A percentile compares a stretch with the other conserved stretches of the same genome.
Evolutionary conservation across 257 asterid genomes (phyloP).

Genomic region (Rehmannia glutinosa): DNA sequence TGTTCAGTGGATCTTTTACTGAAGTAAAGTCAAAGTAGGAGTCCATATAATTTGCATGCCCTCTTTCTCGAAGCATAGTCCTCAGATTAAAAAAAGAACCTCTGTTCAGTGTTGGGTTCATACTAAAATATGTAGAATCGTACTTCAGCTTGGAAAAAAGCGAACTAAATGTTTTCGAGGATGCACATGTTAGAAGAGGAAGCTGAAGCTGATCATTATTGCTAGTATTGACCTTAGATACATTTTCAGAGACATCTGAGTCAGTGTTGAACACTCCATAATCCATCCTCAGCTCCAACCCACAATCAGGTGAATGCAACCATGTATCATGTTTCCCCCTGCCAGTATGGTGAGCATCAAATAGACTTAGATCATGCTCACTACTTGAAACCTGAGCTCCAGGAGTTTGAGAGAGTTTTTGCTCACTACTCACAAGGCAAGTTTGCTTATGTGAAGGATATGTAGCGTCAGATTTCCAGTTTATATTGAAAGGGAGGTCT

Average conservation of each 20-base stretch:
- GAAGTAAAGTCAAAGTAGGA: slow-evolving; percentile 68
- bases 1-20: slow-evolving; percentile 56
- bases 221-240: slow-evolving; percentile 22
- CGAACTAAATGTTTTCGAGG: slow-evolving; percentile 27
- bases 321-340: slow-evolving; percentile 26
- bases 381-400: slow-evolving; percentile 27
- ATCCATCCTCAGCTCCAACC: slow-evolving; percentile 23
- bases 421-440: slow-evolving; percentile 19
- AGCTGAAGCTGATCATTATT: slow-evolving; percentile 26
- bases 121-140: slow-evolving; percentile 51
- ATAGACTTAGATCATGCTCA: slow-evolving; percentile 24
- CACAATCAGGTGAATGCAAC: slow-evolving; percentile 35
- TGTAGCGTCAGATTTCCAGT: slow-evolving; percentile 22
- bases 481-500: slow-evolving; percentile 20
- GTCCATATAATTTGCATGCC: slow-evolving; percentile 30
- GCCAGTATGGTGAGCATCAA: slow-evolving; percentile 20
- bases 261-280: slow-evolving; percentile 30
- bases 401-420: slow-evolving; percentile 17
- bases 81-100: slow-evolving; percentile 35
- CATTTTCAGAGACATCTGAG: slow-evolving; percentile 26
- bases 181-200: slow-evolving; percentile 23
- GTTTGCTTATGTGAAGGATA: slow-evolving; percentile 24
- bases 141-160: slow-evolving; percentile 35
- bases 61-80: slow-evolving; percentile 36
- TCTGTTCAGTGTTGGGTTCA: slow-evolving; percentile 58